Conservation (phyloP, 1,284 basidiomycete species). For the Microbotryum lychnidis-dioicae region DNA sequence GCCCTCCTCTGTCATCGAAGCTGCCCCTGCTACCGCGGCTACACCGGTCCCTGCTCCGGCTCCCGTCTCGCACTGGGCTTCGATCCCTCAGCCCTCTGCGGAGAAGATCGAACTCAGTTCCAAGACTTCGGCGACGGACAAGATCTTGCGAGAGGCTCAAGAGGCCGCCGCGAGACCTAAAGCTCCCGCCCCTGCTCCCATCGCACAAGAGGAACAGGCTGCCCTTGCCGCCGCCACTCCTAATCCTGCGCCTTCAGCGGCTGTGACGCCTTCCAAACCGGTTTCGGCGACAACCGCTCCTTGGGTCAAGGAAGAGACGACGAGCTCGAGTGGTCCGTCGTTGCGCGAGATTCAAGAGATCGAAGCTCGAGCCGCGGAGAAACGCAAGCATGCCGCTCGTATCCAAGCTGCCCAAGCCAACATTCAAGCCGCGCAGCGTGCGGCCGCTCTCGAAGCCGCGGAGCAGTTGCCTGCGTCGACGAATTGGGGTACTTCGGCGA, state of each 20-base stretch:
- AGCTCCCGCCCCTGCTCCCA: not conserved
- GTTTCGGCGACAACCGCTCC: conserved; percentile 27
- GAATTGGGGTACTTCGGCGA: conserved; percentile 59
- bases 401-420: conserved; percentile 48
- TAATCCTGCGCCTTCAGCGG: not conserved
- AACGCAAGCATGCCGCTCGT: conserved; percentile 56
- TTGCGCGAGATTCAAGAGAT: conserved; percentile 93
- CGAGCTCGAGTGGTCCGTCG: conserved; percentile 42
- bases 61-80: too few species aligned
- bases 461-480: conserved; percentile 48
- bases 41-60: conserved; percentile 2
- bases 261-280: conserved; percentile 1
- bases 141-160: too few species aligned
- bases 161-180: not conserved
- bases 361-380: conserved; percentile 72
- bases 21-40: conserved; percentile 23
- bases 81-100: too few species aligned
- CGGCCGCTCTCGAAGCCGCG: conserved; percentile 37
- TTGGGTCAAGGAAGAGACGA: conserved; percentile 34
- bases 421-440: conserved; percentile 42
- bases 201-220: not conserved
- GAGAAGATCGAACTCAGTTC: too few species aligned
- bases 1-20: not conserved
- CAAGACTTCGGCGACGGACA: too few species aligned
- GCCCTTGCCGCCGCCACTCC: conserved; percentile 3